These are phyloP conservation scores for Lichtheimia ramosa DNA, from an alignment of 371 early-diverging fungal species.

Conservation along the genomic window DNA sequence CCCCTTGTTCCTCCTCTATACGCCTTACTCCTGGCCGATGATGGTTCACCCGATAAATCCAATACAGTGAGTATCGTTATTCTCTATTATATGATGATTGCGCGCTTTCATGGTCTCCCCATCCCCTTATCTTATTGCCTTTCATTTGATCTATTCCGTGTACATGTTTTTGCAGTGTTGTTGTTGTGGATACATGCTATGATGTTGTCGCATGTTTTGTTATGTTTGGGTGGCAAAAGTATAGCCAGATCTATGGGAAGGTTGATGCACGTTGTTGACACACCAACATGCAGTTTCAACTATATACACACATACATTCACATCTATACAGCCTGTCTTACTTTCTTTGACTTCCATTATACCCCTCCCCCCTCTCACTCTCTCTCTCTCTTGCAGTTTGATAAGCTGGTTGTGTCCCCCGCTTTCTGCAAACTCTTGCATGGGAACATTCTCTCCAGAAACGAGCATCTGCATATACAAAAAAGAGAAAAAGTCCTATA, in stretches of 20 bases:
- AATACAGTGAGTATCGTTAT: conserved; percentile 46
- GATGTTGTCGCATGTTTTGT: background rate
- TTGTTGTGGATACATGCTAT: background rate
- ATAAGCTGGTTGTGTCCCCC: too few species aligned
- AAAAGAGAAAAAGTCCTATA: background rate
- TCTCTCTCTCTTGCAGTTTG: conserved; percentile 1
- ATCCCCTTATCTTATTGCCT: conserved; percentile 1
- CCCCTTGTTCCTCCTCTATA: conserved; percentile 22
- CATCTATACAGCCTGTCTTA: background rate
- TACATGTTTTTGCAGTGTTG: background rate
- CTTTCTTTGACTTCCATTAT: background rate
- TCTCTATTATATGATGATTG: background rate
- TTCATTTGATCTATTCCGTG: background rate
- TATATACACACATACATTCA: too few species aligned
- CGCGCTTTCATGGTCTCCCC: conserved; percentile 1
- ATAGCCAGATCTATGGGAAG: too few species aligned
- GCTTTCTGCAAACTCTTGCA: conserved; percentile 7
- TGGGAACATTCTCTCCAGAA: conserved; percentile 24
- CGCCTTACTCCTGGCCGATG: conserved; percentile 54
- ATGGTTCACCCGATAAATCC: conserved; percentile 56
- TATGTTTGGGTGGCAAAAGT: too few species aligned
- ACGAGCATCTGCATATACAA: conserved; percentile 10
- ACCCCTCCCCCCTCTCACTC: background rate
- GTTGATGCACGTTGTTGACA: background rate
- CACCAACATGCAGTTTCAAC: background rate